A percentile compares a stretch with the other conserved stretches of the same genome.
Evolutionary conservation across 148 eudicot species (phyloP).

Genomic region (Rhododendron griersonianum): DNA sequence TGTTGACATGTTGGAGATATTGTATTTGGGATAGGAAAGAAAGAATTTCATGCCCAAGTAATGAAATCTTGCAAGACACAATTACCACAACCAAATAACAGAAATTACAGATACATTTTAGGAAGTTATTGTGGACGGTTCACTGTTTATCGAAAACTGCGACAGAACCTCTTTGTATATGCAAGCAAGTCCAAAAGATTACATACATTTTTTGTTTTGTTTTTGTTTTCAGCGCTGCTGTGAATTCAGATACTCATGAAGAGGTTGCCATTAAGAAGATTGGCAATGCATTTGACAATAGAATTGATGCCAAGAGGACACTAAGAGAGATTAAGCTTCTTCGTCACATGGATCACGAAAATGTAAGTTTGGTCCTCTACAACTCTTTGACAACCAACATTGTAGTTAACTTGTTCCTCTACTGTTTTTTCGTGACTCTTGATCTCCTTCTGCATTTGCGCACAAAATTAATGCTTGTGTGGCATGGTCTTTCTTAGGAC

Average conservation of each 20-base stretch:
- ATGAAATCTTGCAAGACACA: not conserved
- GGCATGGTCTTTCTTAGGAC: not conserved
- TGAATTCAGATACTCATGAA: constrained; percentile 61
- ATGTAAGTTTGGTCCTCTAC: constrained; percentile 30
- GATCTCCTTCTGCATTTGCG: not conserved
- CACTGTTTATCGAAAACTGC: not conserved
- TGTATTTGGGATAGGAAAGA: not conserved
- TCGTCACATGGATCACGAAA: constrained; percentile 70
- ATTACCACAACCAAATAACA: not conserved
- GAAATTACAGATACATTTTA: too few species aligned
- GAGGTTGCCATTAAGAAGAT: constrained; percentile 90
- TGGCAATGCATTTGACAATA: constrained; percentile 79
- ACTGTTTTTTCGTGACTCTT: not conserved
- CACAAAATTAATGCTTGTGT: not conserved
- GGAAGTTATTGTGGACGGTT: not conserved
- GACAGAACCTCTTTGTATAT: not conserved
- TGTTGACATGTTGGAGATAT: not conserved
- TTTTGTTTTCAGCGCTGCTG: constrained; percentile 54
- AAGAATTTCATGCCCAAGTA: not conserved
- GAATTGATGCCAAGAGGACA: constrained; percentile 76
- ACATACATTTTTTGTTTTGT: not conserved
- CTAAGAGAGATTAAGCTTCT: constrained; percentile 79
- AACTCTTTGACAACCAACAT: not conserved
- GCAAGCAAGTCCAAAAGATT: not conserved
- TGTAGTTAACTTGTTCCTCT: not conserved